phyloP scores from a whole-genome alignment of 75 land plant genomes.

The Azolla pinnata region DNA sequence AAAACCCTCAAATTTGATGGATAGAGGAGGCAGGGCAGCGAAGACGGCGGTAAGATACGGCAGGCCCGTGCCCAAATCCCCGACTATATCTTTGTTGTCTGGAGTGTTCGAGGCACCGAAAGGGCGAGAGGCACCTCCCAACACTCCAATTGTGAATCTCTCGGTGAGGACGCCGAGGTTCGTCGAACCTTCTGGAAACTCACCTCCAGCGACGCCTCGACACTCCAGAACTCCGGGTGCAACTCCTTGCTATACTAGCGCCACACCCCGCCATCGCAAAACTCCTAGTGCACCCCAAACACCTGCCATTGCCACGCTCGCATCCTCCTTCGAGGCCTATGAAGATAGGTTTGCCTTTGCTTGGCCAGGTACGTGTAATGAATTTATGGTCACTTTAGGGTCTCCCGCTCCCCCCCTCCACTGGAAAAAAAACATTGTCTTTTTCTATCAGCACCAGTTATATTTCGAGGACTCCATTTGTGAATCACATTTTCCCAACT shows the following conservation, averaged over 20 bases:
- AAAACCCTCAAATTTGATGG: neutral
- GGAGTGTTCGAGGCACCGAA: neutral
- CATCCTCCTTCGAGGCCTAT: neutral
- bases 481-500: no score
- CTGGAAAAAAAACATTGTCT: no score
- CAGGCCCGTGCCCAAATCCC: neutral
- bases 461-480: no score
- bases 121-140: conserved; percentile 3
- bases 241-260: neutral
- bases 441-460: no score
- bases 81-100: neutral
- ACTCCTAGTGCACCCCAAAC: conserved; percentile 1
- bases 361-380: conserved; percentile 8
- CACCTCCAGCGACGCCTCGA: neutral
- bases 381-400: no score
- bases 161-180: neutral
- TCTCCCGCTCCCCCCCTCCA: no score
- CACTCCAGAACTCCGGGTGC: neutral
- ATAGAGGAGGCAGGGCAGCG: neutral
- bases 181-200: neutral
- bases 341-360: conserved; percentile 8
- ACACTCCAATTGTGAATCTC: conserved; percentile 6
- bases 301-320: neutral
- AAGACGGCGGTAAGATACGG: neutral
- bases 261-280: neutral